phyloP scores from a whole-genome alignment of 176 grass and related monocot genomes.

The Oryza meyeriana region DNA sequence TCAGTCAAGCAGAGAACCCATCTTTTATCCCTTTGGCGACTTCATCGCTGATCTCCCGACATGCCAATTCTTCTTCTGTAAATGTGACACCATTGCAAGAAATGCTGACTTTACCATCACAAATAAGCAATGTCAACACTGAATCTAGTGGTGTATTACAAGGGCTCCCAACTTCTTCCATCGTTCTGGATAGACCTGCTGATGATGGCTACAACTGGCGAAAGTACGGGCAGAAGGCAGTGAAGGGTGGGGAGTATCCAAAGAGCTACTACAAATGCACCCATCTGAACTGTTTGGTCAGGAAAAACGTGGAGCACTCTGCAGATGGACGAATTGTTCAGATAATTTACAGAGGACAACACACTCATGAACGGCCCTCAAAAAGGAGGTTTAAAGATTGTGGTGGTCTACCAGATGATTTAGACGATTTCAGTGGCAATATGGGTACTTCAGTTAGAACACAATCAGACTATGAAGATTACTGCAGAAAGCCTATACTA shows the following conservation, averaged over 20 bases:
- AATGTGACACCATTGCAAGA: constrained; percentile 5
- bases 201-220: constrained; percentile 35
- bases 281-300: constrained; percentile 11
- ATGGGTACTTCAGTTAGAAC: constrained; percentile 24
- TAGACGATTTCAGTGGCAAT: constrained; percentile 3
- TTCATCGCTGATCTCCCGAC: neutral
- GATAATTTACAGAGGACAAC: constrained; percentile 28
- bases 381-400: constrained; percentile 7
- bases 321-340: constrained; percentile 34
- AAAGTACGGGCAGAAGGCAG: constrained; percentile 18
- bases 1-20: neutral
- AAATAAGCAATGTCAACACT: constrained; percentile 11
- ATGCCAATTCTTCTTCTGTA: neutral
- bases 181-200: constrained; percentile 33
- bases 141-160: constrained; percentile 21
- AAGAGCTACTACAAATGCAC: constrained; percentile 32
- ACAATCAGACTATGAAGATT: neutral
- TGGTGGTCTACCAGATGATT: constrained; percentile 4
- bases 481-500: neutral
- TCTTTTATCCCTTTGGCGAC: constrained; percentile 16
- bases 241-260: constrained; percentile 12
- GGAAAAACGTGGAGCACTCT: constrained; percentile 28
- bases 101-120: neutral
- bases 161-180: constrained; percentile 13
- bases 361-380: constrained; percentile 26